Percentiles rank a stretch among this genome's conserved stretches.
Conservation (phyloP, 2,329 filamentous ascomycete genomes). For the Pestalotiopsis sp. region DNA sequence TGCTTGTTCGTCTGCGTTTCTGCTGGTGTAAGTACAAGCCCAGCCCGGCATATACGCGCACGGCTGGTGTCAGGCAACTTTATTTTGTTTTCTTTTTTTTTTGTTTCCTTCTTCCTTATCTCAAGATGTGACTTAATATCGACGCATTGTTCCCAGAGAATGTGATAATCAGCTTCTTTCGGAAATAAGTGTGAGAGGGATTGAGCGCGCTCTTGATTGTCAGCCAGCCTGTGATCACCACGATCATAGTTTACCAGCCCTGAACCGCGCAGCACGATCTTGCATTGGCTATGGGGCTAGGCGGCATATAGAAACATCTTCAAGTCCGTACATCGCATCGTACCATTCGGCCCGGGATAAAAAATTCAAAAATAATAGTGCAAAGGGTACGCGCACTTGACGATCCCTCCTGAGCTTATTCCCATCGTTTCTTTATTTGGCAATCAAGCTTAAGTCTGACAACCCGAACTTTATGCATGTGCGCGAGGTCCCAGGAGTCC, state of each 20-base stretch:
- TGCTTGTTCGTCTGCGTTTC: background rate
- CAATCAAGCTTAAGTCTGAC: constrained; percentile 8
- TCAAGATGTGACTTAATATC: background rate
- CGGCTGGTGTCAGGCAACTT: background rate
- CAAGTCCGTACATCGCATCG: background rate
- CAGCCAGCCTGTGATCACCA: background rate
- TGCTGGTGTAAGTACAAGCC: background rate
- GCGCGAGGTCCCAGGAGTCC: background rate
- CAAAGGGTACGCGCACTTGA: background rate
- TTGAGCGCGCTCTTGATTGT: background rate
- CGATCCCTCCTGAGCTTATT: too few species aligned
- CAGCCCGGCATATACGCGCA: background rate
- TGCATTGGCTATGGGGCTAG: background rate
- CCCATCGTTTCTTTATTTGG: background rate
- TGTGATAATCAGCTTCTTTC: background rate
- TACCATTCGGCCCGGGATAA: background rate
- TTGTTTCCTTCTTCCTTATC: background rate
- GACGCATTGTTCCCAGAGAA: background rate
- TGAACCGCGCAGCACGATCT: background rate
- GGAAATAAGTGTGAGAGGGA: background rate
- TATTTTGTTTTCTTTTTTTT: background rate
- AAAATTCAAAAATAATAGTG: background rate
- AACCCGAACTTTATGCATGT: background rate
- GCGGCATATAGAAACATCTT: background rate
- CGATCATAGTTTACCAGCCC: background rate